Conservation (phyloP, 2,329 filamentous ascomycete genomes). For the Immersiporthe knoxdaviesiana region DNA sequence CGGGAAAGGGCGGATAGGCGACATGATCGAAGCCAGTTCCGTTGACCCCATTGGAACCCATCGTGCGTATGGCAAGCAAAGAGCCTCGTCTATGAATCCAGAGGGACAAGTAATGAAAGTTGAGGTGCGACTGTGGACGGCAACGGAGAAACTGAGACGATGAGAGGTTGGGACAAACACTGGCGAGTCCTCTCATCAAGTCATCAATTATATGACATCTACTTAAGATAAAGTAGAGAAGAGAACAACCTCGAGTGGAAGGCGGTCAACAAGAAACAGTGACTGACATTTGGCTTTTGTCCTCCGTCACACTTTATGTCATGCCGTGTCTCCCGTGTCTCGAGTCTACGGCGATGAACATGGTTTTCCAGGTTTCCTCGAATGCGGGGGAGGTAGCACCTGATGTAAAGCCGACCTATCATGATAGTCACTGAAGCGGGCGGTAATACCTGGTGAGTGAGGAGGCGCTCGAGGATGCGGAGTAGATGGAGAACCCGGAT, state of each 20-base stretch:
- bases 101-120: background rate
- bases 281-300: background rate
- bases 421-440: background rate
- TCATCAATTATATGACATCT: too few species aligned
- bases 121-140: too few species aligned
- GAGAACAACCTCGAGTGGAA: too few species aligned
- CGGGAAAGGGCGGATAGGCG: conserved; percentile 24
- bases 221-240: too few species aligned
- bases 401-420: conserved; percentile 3
- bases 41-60: conserved; percentile 14
- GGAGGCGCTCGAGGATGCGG: background rate
- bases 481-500: background rate
- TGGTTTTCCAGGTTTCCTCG: background rate
- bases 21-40: conserved; percentile 12
- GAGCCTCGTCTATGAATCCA: background rate
- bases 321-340: too few species aligned
- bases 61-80: background rate
- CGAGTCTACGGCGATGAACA: background rate
- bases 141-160: background rate
- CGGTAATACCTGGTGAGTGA: background rate
- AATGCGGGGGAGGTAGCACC: conserved; percentile 1
- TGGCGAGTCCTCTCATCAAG: background rate
- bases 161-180: background rate
- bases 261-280: too few species aligned
- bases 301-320: too few species aligned